Evolutionary conservation across 768 basidiomycete species (phyloP).

Genomic region (Macrolepiota dolichaula): DNA sequence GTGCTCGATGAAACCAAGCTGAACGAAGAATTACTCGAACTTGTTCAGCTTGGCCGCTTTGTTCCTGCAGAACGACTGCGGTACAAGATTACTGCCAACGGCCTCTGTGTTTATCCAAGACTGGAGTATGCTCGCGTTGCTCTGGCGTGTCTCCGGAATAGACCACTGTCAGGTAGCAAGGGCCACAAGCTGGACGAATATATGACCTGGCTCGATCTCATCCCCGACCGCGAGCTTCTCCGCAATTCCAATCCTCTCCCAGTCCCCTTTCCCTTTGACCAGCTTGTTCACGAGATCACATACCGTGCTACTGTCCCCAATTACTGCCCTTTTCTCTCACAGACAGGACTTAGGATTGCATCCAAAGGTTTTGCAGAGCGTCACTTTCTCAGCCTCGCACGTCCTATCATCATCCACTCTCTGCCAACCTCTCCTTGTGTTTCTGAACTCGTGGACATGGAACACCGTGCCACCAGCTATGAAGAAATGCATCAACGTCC

Average conservation of each 20-base stretch:
- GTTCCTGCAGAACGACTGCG: slow-evolving; percentile 8
- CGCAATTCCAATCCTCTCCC: neutral
- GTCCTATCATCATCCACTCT: neutral
- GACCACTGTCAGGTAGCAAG: neutral
- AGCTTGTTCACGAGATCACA: neutral
- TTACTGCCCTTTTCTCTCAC: neutral
- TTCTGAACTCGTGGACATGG: neutral
- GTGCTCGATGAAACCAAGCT: neutral
- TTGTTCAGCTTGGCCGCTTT: slow-evolving; percentile 1
- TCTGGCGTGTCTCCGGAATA: neutral
- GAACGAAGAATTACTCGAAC: neutral
- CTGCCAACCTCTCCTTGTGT: neutral
- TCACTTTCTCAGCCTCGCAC: slow-evolving; percentile 2
- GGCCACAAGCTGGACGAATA: neutral
- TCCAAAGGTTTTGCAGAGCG: neutral
- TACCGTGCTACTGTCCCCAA: neutral
- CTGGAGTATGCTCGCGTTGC: neutral
- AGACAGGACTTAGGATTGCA: neutral
- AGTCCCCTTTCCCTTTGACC: neutral
- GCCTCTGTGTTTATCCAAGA: neutral
- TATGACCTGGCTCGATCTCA: neutral
- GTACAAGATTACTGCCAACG: neutral
- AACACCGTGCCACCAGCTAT: neutral
- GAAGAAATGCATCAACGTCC: neutral
- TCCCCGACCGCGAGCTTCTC: neutral